A percentile compares a stretch with the other conserved stretches of the same genome.
phyloP scores from a whole-genome alignment of 371 early-diverging fungal genomes.

The Gilbertella persicaria region DNA sequence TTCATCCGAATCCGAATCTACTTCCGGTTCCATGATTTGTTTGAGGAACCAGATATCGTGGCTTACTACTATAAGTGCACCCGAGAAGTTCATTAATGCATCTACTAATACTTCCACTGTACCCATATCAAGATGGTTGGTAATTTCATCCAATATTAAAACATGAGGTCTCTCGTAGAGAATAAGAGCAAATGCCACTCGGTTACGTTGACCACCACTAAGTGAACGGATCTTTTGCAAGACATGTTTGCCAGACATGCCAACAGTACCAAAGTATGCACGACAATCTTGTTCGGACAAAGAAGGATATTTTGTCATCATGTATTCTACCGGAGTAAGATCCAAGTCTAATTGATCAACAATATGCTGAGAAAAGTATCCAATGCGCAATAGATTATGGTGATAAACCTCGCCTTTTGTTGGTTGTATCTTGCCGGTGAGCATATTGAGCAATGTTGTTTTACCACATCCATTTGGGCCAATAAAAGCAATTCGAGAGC shows the following conservation, averaged over 20 bases:
- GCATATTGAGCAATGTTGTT: conserved; percentile 77
- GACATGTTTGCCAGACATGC: conserved; percentile 62
- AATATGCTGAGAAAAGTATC: conserved; percentile 84
- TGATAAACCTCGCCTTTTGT: conserved; percentile 59
- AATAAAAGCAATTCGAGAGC: conserved; percentile 67
- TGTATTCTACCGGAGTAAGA: conserved; percentile 46
- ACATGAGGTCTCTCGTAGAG: conserved; percentile 72
- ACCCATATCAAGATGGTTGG: conserved; percentile 82
- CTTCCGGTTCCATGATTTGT: conserved; percentile 52
- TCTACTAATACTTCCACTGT: conserved; percentile 67
- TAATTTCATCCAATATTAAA: conserved; percentile 83
- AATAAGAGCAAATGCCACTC: conserved; percentile 73
- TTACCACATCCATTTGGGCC: conserved; percentile 87
- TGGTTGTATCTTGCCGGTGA: conserved; percentile 62
- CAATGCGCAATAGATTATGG: conserved; percentile 62
- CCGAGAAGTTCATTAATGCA: conserved; percentile 59
- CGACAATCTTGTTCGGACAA: conserved; percentile 63
- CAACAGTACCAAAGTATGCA: conserved; percentile 68
- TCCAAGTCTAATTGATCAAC: conserved; percentile 63
- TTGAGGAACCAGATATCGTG: conserved; percentile 79
- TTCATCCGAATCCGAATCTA: conserved; percentile 31
- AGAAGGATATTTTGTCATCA: conserved; percentile 47
- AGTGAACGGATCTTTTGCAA: conserved; percentile 51
- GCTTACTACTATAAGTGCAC: conserved; percentile 68
- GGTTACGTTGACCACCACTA: conserved; percentile 78